Base-by-base conservation (phyloP, 2,329 filamentous ascomycete genomes). In the Phialocephala subalpina region DNA sequence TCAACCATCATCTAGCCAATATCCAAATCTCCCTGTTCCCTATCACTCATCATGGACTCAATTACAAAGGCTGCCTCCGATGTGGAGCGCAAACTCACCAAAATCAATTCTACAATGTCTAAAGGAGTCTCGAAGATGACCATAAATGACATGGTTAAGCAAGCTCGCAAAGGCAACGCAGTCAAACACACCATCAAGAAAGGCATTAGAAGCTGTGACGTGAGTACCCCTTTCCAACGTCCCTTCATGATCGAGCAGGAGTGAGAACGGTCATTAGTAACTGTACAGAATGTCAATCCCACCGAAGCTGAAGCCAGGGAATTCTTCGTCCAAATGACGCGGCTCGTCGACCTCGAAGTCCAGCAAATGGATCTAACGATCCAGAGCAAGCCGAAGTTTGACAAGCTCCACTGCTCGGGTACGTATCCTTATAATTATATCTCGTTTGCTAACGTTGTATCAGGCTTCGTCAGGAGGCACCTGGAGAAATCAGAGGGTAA, bases 401-500 rank as follows among this genome's bases (percentile, higher is more conserved):
- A 58, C 35, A 58, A 58, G 36, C 27, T 58, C 8, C 56, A 58
- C 18, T 58, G 56, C 18, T 58, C 56, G 5, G 56, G 56, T 58
- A 58, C n/a, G 4, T 25, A 4, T 40, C 56, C 7, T 12, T 18
- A 6, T 14, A 18, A 7, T 38, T 11, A 12, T 20, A 9, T 29
- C 12, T 7, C 14, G 8, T 58, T 42, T n/a, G n/a, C 35, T 42
- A 22, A 36, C 4, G 5, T 8, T 6, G 27, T 29, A 8, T 16
- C 18, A 42, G 56, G 56, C 36, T 40, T 58, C n/a, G 56, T 40
- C 8, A 58, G 33, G 35, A 40, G 38, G 14, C 18, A 22, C 18
- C 33, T 58, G 11, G 56, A 58, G 56, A 58, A 58, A n/a, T 58
- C 35, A 11, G 56, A 58, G n/a, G 35, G n/a, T 14, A 58, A n/a